Base-by-base conservation (phyloP, 345 rosid species). In the Dovyalis caffra region DNA sequence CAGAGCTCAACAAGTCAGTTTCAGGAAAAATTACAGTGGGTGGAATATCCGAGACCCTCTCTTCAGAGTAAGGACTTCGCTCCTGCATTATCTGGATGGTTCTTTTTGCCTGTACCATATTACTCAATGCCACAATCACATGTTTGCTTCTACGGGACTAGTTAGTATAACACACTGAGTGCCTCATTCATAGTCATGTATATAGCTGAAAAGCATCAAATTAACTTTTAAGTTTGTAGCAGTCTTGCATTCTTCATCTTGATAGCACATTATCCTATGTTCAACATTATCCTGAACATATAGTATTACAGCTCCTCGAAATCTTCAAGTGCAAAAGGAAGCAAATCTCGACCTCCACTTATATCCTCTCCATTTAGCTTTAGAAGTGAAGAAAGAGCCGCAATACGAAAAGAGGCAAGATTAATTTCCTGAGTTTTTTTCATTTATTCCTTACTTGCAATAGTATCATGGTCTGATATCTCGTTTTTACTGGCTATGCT, bases 351-450 rank as follows among this genome's bases (percentile, higher is more conserved):
- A 66, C 74, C 91, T 43, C 67, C 87, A 15, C 72, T 33, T 67
- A 79, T 79, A 35, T 83, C 87, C 38, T 76, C 82, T 63, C 91
- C 95, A 32, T 95, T 91, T 81, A 84, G 85, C 81, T 88, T 93
- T 83, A 88, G 90, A 79, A 90, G 93, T 38, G 98, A 85, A 75
- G 97, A 93, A 85, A 85, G 98, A 74, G 98, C 92, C 12, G 86
- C 84, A 68, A 93, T 82, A 88, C 83, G 95, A 81, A 95, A 82
- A 82, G 97, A 91, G 99, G 98, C 83, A 87, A 66, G 82, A 68
- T 28, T 62, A 33, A 45, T 69, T 51, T 67, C 47, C 28, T 29
- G 23, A 18, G 8, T 40, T 31, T 53, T 31, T 49, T 76, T 66
- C 47, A 12, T 63, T 51, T 51, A 47, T 8, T 74, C 40, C 62